phyloP scores from a whole-genome alignment of 164 flowering plant species.

The Buxus sempervirens region DNA sequence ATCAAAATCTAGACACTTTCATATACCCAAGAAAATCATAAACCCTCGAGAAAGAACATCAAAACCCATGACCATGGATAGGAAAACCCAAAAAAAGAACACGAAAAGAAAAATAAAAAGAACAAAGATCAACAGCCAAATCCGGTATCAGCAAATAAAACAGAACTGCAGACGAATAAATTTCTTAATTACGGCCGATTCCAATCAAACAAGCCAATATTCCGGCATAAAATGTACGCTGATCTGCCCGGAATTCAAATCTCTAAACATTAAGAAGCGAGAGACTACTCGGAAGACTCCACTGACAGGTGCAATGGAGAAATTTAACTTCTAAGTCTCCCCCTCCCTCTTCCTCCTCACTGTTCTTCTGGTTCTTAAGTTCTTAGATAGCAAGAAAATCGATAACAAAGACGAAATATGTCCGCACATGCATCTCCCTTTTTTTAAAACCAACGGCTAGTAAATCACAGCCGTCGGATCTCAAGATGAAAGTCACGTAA shows the following conservation, averaged over 20 bases:
- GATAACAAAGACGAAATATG: constrained; percentile 19
- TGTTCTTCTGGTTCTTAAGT: constrained; percentile 4
- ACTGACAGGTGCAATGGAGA: constrained; percentile 19
- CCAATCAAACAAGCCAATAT: constrained; percentile 8
- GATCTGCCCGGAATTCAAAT: background rate
- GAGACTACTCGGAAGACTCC: constrained; percentile 24
- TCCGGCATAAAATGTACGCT: background rate
- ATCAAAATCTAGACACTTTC: background rate
- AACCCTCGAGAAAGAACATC: background rate
- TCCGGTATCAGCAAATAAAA: constrained; percentile 14
- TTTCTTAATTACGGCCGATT: background rate
- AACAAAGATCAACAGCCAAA: constrained; percentile 3
- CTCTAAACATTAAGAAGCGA: constrained; percentile 16
- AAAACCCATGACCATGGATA: background rate
- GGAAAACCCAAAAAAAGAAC: constrained; percentile 6
- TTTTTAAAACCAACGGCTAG: constrained; percentile 79
- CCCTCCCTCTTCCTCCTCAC: background rate
- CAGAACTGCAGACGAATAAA: constrained; percentile 5
- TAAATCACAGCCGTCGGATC: constrained; percentile 51
- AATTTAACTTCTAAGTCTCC: background rate
- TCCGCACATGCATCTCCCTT: constrained; percentile 28
- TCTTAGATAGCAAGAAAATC: constrained; percentile 4
- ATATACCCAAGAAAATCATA: background rate
- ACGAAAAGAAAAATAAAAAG: background rate
- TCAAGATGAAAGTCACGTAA: constrained; percentile 34